These are phyloP conservation scores for Tilletia walkeri DNA, from an alignment of 1,284 basidiomycete species.

Conservation along the genomic window DNA sequence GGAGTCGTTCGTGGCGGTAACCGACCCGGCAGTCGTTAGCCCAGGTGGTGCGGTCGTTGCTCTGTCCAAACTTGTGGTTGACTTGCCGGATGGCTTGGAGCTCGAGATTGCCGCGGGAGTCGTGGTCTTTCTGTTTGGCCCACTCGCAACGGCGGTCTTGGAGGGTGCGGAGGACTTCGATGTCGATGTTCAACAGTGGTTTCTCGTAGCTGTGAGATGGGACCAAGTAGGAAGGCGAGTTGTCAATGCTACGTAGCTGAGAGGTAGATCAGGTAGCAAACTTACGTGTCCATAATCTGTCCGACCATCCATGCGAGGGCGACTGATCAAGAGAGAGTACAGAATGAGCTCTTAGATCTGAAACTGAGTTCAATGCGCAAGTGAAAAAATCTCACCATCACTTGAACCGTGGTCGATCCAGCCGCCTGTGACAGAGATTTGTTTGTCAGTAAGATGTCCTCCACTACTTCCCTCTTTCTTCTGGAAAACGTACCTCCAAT, in stretches of 20 bases:
- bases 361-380: too few species aligned
- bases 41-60: slow-evolving; percentile 24
- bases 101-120: slow-evolving; percentile 13
- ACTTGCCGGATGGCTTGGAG: slow-evolving; percentile 16
- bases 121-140: slow-evolving; percentile 21
- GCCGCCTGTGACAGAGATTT: background rate
- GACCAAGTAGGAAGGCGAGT: background rate
- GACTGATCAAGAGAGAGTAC: slow-evolving; percentile 19
- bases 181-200: slow-evolving; percentile 18
- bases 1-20: slow-evolving; percentile 31
- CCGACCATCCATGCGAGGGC: slow-evolving; percentile 51
- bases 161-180: slow-evolving; percentile 12
- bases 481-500: slow-evolving; percentile 14
- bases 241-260: too few species aligned
- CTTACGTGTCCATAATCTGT: slow-evolving; percentile 31
- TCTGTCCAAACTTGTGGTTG: background rate
- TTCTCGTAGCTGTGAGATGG: slow-evolving; percentile 13
- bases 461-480: too few species aligned
- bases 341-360: background rate
- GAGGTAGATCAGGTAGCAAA: background rate
- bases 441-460: background rate
- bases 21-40: slow-evolving; percentile 25
- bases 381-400: background rate
- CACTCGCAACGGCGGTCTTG: slow-evolving; percentile 19
- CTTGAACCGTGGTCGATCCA: slow-evolving; percentile 16